Evolutionary conservation across 176 grass and related monocot genomes (phyloP), one percentile per base, ranked within the genome.

Genomic region (Aegilops sharonensis): DNA sequence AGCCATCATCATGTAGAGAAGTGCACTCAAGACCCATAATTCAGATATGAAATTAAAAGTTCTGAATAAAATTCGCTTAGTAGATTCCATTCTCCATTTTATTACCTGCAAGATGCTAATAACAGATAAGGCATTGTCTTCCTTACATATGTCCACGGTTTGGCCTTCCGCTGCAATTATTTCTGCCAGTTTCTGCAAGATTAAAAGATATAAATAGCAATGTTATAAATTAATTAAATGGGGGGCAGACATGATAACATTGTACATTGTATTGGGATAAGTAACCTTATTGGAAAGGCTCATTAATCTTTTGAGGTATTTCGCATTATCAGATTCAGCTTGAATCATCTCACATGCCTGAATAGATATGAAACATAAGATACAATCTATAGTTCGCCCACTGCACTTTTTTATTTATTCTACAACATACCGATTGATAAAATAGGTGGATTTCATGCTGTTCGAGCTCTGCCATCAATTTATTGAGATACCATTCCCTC

Each of bases 81-180:
- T 8, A 68, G 8, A 20, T 82, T 25, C 32, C 36, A 37, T 61
- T 8, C 23, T n/a, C 73, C 89, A 91, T 93, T 94, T 56, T 45
- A 11, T 42, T 92, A 97, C 94, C 92, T 97, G 94, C 75, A 97
- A 89, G 80, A 97, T 97, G 87, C 94, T 97, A 84, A 97, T 92
- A 83, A 97, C 88, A 48, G 92, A 89, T 89, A 92, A 83, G 67
- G 94, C 94, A 61, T 92, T 88, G 85, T 97, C 94, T 80, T 89
- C 91, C 78, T 97, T 97, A 77, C 94, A 79, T 31, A 94, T 84
- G 82, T 94, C 94, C 88, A 94, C 89, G 84, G 88, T 97, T 68
- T 43, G 79, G 40, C 94, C 90, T 39, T 92, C 94, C 81, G 92
- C 90, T 34, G 92, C 94, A 85, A 97, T 97, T 83, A 97, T 97